Conservation (phyloP, 2,329 filamentous ascomycete species). For the Xylaria sp. region DNA sequence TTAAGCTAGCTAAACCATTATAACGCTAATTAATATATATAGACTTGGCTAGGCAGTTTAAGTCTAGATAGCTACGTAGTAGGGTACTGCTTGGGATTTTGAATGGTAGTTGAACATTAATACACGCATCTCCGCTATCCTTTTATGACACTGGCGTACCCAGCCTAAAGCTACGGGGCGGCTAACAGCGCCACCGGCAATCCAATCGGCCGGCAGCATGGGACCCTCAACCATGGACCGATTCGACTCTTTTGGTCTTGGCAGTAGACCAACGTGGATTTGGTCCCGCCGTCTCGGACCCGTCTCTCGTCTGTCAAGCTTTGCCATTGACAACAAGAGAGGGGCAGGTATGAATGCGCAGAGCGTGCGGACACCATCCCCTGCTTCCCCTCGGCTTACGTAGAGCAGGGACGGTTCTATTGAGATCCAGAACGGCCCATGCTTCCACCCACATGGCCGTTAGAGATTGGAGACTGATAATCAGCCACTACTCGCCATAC, state of each 20-base stretch:
- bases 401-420: slow-evolving; percentile 16
- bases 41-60: not conserved
- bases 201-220: not conserved
- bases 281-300: not conserved
- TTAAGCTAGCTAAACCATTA: not conserved
- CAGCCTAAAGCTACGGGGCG: not conserved
- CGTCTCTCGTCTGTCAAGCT: not conserved
- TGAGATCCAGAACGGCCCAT: slow-evolving; percentile 29
- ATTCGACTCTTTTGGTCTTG: slow-evolving; percentile 3
- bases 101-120: not conserved
- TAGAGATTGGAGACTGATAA: slow-evolving; percentile 18
- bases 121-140: not conserved
- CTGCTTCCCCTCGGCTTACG: slow-evolving; percentile 22
- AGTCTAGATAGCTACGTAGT: not conserved
- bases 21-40: not conserved
- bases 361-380: not conserved
- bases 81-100: no score
- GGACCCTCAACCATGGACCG: not conserved
- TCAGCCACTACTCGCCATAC: slow-evolving; percentile 17
- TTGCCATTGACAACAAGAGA: not conserved
- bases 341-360: slow-evolving; percentile 12
- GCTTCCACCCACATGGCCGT: slow-evolving; percentile 1
- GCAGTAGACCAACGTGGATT: not conserved
- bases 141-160: not conserved
- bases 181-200: slow-evolving; percentile 8